Percentiles rank a stretch among this genome's conserved stretches.
These are phyloP conservation scores for Aspergillus tamarii DNA, from an alignment of 2,329 filamentous ascomycete species.

Conservation along the genomic window DNA sequence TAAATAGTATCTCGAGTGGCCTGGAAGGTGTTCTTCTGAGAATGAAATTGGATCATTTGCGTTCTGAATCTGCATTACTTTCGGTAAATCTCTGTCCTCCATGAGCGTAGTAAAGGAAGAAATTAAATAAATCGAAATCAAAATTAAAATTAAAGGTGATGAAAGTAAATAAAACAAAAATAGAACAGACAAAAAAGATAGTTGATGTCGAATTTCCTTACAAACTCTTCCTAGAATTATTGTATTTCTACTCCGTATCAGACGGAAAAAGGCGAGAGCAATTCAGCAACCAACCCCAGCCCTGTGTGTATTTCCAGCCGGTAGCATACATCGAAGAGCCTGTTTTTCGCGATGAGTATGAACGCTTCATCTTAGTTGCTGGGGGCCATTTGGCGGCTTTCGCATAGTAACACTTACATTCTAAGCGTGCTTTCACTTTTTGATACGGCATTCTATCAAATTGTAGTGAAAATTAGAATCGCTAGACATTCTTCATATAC, in stretches of 20 bases:
- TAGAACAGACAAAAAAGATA: too few relatives aligned
- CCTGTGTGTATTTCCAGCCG: background rate
- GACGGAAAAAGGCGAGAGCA: background rate
- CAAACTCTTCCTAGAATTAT: background rate
- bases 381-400: too few relatives aligned
- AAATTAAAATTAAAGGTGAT: background rate
- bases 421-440: background rate
- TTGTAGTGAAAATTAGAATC: background rate
- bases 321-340: background rate
- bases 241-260: background rate
- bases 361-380: background rate
- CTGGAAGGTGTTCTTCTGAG: background rate
- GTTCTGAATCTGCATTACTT: background rate
- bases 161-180: background rate
- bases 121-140: too few relatives aligned
- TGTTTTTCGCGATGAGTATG: background rate
- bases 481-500: background rate
- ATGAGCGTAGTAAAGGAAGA: too few relatives aligned
- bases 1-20: background rate
- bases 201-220: too few relatives aligned
- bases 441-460: background rate
- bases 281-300: background rate
- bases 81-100: background rate
- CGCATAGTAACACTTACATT: background rate
- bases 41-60: background rate